Evolutionary conservation across 306 rosid genomes (phyloP).

Genomic region (Astragalus glycyphyllos): DNA sequence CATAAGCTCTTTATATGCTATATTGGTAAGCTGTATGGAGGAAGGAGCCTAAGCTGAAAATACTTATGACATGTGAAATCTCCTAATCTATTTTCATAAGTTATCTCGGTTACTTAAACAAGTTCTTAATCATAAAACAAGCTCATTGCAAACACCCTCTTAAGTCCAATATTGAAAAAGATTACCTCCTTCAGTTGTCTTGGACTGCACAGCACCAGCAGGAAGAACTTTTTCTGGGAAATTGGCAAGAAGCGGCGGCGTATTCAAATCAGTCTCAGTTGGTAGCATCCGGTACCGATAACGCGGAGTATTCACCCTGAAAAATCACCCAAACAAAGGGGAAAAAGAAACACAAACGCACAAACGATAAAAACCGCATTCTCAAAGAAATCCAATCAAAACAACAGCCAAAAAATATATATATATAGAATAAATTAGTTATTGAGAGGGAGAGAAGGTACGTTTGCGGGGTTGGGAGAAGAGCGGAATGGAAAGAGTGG

Average conservation of each 20-base stretch:
- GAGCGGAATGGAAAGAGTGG: constrained; percentile 76
- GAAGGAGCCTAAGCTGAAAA: too few species aligned
- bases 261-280: constrained; percentile 84
- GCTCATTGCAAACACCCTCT: too few species aligned
- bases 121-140: too few species aligned
- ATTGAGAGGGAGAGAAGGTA: constrained; percentile 37
- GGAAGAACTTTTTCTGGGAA: constrained; percentile 74
- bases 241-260: constrained; percentile 70
- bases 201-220: constrained; percentile 60
- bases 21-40: too few species aligned
- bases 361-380: not conserved
- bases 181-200: constrained; percentile 69
- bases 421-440: not conserved
- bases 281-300: constrained; percentile 96
- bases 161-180: constrained; percentile 8
- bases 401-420: not conserved
- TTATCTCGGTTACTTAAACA: too few species aligned
- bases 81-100: too few species aligned
- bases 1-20: too few species aligned
- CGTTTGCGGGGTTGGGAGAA: constrained; percentile 73
- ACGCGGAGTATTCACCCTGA: constrained; percentile 83
- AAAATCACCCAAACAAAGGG: not conserved
- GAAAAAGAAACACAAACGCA: not conserved
- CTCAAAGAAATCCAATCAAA: not conserved
- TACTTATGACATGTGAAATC: too few species aligned